phyloP scores from a whole-genome alignment of 257 asterid species.

The Jaltomata sinuosa region DNA sequence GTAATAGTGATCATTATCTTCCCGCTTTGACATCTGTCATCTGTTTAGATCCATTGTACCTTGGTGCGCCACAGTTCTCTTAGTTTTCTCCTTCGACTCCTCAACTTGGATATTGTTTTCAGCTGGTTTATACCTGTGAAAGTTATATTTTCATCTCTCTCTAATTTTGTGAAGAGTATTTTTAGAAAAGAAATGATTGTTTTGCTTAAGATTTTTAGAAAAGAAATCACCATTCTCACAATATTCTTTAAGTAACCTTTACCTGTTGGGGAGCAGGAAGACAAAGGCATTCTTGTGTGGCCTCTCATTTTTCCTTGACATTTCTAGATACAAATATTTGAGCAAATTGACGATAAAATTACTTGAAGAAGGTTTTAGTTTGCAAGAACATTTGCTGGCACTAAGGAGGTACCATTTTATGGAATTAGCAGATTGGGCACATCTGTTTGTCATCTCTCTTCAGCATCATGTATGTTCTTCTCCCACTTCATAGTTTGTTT shows the following conservation, averaged over 20 bases:
- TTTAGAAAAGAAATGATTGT: background rate
- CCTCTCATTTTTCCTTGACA: conserved; percentile 43
- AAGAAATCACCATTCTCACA: background rate
- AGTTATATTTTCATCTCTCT: background rate
- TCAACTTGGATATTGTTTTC: background rate
- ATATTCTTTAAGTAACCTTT: background rate
- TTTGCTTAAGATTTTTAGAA: background rate
- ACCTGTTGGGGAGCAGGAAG: background rate
- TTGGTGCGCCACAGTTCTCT: background rate
- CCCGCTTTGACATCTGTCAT: background rate
- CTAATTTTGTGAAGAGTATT: background rate
- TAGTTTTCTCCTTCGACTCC: background rate
- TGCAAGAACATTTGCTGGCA: conserved; percentile 84
- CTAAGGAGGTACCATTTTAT: conserved; percentile 84
- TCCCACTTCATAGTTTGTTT: conserved; percentile 7
- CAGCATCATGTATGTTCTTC: conserved; percentile 55
- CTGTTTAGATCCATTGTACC: background rate
- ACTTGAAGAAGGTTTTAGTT: conserved; percentile 75
- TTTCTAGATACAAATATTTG: conserved; percentile 58
- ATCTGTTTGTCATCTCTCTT: conserved; percentile 80
- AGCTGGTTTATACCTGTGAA: background rate
- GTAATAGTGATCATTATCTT: background rate
- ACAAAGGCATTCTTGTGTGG: background rate
- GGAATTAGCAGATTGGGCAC: conserved; percentile 99
- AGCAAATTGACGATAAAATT: conserved; percentile 87